A percentile compares a stretch with the other conserved stretches of the same genome.
phyloP scores from a whole-genome alignment of 129 eudicot genomes.

The Silybum marianum region DNA sequence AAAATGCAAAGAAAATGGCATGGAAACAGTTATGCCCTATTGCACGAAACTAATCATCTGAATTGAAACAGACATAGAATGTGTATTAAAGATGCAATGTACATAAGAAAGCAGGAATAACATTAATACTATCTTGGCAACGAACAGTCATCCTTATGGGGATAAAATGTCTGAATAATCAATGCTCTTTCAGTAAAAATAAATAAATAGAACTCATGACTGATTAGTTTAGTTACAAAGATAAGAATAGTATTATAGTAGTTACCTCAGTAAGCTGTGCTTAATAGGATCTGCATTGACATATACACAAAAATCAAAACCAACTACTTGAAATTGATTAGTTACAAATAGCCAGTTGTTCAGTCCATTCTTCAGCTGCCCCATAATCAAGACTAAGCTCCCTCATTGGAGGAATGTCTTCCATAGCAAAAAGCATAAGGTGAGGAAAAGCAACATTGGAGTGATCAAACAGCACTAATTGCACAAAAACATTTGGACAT shows the following conservation, averaged over 20 bases:
- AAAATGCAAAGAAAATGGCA: neutral
- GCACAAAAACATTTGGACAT: conserved; percentile 78
- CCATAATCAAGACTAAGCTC: conserved; percentile 90
- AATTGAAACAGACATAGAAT: neutral
- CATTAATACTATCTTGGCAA: neutral
- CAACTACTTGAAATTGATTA: conserved; percentile 27
- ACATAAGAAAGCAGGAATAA: neutral
- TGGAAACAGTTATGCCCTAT: neutral
- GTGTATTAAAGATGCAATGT: neutral
- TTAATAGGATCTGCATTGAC: conserved; percentile 1
- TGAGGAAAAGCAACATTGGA: conserved; percentile 65
- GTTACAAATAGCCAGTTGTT: conserved; percentile 70
- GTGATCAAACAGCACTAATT: conserved; percentile 77
- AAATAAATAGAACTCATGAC: neutral
- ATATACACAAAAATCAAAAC: conserved; percentile 21
- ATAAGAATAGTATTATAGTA: neutral
- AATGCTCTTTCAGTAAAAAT: neutral
- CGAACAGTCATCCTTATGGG: neutral
- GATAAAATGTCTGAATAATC: neutral
- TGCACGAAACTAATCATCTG: neutral
- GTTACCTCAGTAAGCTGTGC: conserved; percentile 38
- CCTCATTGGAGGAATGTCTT: conserved; percentile 85
- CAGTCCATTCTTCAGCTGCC: conserved; percentile 60
- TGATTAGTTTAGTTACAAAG: neutral
- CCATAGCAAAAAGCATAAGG: conserved; percentile 82